Evolutionary conservation across 225 moss, liverwort and hornwort species (phyloP).

Genomic region (Bryoerythrophyllum caledonicum): DNA sequence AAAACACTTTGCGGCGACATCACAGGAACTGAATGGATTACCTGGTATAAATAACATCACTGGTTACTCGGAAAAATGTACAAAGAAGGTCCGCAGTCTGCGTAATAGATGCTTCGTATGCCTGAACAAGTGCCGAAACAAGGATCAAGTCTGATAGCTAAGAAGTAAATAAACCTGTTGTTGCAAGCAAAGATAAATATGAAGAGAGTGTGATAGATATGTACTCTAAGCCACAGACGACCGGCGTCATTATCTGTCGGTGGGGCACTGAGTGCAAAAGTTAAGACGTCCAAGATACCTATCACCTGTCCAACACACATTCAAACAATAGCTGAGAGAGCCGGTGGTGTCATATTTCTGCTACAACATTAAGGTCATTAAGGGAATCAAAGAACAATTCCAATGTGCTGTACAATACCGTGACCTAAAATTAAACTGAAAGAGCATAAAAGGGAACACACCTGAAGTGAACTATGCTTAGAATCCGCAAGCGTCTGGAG

Average conservation of each 20-base stretch:
- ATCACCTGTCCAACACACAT: conserved; percentile 55
- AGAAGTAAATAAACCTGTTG: conserved; percentile 15
- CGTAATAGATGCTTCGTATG: conserved; percentile 75
- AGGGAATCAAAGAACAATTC: not conserved
- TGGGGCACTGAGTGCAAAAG: conserved; percentile 63
- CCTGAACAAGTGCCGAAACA: conserved; percentile 46
- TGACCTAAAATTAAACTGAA: not conserved
- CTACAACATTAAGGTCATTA: not conserved
- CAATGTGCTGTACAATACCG: not conserved
- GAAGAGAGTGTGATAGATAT: conserved; percentile 14
- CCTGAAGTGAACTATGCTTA: conserved; percentile 71
- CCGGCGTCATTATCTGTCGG: conserved; percentile 78
- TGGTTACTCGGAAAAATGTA: conserved; percentile 71
- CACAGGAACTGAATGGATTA: conserved; percentile 26
- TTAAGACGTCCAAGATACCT: conserved; percentile 85
- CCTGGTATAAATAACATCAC: conserved; percentile 89
- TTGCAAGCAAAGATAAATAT: conserved; percentile 1
- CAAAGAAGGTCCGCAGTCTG: conserved; percentile 86
- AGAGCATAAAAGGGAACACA: not conserved
- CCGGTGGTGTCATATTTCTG: not conserved
- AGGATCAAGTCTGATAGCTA: conserved; percentile 21
- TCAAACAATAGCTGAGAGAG: conserved; percentile 9
- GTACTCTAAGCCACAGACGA: conserved; percentile 90
- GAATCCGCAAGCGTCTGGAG: conserved; percentile 61
- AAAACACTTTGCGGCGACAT: not conserved